These are phyloP conservation scores for Plasmodium falciparum DNA, from an alignment of 169 alveolate genomes.

Conservation along the genomic window DNA sequence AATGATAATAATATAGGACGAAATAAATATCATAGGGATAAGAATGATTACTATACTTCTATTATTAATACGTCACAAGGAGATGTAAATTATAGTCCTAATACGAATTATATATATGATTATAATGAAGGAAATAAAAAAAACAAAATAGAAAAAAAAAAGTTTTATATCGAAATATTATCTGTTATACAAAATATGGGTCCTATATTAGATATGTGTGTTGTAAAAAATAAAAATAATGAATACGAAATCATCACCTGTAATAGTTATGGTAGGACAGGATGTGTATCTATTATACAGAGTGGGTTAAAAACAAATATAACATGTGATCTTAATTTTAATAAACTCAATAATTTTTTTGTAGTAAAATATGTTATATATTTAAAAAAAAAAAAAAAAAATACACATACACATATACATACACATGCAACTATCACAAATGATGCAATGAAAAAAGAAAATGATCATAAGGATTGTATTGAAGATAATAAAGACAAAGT, in stretches of 20 bases:
- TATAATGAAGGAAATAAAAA: neutral
- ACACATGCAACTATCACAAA: neutral
- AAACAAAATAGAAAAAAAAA: conserved; percentile 18
- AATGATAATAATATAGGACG: neutral
- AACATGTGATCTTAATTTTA: conserved; percentile 24
- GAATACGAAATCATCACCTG: conserved; percentile 68
- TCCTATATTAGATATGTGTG: conserved; percentile 72
- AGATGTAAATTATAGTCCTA: no score
- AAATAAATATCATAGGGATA: neutral
- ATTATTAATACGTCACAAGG: neutral
- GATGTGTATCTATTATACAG: conserved; percentile 69
- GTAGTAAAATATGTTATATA: conserved; percentile 63
- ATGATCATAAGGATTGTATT: neutral
- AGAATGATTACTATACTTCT: neutral
- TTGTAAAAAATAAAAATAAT: conserved; percentile 29
- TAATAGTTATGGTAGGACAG: conserved; percentile 72
- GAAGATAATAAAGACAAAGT: neutral
- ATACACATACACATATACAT: no score
- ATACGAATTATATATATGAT: neutral
- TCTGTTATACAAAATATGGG: conserved; percentile 72
- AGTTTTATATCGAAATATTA: conserved; percentile 62
- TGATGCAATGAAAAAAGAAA: neutral
- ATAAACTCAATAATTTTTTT: conserved; percentile 40
- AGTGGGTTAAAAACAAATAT: conserved; percentile 61
- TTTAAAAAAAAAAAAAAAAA: conserved; percentile 22